A percentile compares a stretch with the other conserved stretches of the same genome.
Conservation (phyloP, 2,329 filamentous ascomycete genomes). For the Colletotrichum coccodes region DNA sequence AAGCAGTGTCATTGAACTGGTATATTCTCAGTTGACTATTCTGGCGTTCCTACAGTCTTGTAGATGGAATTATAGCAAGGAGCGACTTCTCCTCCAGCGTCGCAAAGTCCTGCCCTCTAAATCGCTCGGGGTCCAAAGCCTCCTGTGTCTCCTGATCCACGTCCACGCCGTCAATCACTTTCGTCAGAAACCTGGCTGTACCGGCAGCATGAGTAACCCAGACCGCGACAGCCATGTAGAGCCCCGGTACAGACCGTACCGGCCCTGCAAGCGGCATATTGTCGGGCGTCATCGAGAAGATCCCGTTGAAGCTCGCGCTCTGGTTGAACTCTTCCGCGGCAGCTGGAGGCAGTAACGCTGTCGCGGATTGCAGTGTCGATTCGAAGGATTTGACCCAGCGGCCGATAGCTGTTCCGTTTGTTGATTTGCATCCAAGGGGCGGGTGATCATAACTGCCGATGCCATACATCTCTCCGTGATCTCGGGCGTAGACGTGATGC, state of each 20-base stretch:
- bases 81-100: constrained; percentile 2
- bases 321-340: neutral
- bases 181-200: constrained; percentile 6
- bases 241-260: constrained; percentile 9
- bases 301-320: constrained; percentile 13
- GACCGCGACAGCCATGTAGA: constrained; percentile 12
- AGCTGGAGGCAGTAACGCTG: neutral
- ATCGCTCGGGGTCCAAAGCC: constrained; percentile 10
- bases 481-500: constrained; percentile 18
- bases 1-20: too few species aligned
- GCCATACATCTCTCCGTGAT: constrained; percentile 10
- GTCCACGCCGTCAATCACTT: neutral
- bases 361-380: neutral
- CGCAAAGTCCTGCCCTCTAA: neutral
- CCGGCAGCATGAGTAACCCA: constrained; percentile 22
- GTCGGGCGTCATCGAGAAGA: constrained; percentile 24
- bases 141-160: neutral
- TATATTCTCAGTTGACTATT: neutral
- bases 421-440: constrained; percentile 4
- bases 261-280: constrained; percentile 37
- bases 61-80: constrained; percentile 14
- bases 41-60: neutral
- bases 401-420: constrained; percentile 7
- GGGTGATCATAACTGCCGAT: constrained; percentile 17
- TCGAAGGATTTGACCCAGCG: constrained; percentile 10